A percentile compares a stretch with the other conserved stretches of the same genome.
Evolutionary conservation across 1,139 yeast genomes (phyloP).

Genomic region (Candida pseudocylindracea): DNA sequence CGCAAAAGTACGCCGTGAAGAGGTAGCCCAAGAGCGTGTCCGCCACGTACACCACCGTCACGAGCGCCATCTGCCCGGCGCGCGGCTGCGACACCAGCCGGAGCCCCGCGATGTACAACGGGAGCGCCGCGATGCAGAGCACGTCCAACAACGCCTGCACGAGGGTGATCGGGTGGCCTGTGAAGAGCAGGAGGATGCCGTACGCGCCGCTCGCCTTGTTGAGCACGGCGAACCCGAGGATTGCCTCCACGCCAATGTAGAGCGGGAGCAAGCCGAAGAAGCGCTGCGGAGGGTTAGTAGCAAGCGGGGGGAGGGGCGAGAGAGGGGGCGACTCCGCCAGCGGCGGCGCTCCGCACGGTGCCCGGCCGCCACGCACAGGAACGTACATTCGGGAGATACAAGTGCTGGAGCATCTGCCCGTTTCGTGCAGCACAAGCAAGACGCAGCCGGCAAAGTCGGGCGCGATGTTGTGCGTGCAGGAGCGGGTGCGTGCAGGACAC

Average conservation of each 20-base stretch:
- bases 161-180: slow-evolving; percentile 71
- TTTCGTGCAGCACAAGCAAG: too few species aligned
- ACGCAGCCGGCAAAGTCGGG: too few species aligned
- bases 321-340: too few species aligned
- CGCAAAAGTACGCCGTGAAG: slow-evolving; percentile 54
- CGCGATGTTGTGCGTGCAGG: too few species aligned
- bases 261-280: slow-evolving; percentile 50
- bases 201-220: slow-evolving; percentile 82
- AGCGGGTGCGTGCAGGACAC: too few species aligned
- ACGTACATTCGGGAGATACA: too few species aligned
- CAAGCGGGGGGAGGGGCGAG: too few species aligned
- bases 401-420: too few species aligned
- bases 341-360: too few species aligned
- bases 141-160: slow-evolving; percentile 72
- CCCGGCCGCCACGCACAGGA: too few species aligned
- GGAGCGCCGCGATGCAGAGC: slow-evolving; percentile 36
- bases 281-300: slow-evolving; percentile 8
- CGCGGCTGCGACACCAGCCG: slow-evolving; percentile 11
- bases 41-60: slow-evolving; percentile 34
- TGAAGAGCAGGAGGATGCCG: slow-evolving; percentile 68
- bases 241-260: slow-evolving; percentile 70
- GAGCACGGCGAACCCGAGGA: slow-evolving; percentile 56
- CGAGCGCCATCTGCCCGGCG: slow-evolving; percentile 27
- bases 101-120: slow-evolving; percentile 47
- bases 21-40: slow-evolving; percentile 49